A percentile compares a stretch with the other conserved stretches of the same genome.
These are phyloP conservation scores for Plantago lanceolata DNA, from an alignment of 305 asterid species.

Conservation along the genomic window DNA sequence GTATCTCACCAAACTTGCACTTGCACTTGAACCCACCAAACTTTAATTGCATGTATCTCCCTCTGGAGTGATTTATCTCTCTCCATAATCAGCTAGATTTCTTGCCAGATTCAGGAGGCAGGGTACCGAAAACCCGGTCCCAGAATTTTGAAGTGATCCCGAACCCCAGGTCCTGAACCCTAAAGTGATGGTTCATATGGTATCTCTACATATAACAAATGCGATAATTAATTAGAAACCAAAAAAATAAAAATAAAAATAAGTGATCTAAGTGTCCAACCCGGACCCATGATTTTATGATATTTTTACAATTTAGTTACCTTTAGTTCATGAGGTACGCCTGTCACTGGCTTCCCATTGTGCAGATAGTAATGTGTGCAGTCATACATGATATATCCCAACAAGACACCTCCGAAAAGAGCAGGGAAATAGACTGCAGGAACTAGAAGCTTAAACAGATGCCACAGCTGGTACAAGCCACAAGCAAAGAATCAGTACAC, in stretches of 20 bases:
- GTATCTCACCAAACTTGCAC: no score
- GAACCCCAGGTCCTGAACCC: slow-evolving; percentile 54
- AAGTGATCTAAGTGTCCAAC: neutral
- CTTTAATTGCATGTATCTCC: neutral
- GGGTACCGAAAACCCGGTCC: slow-evolving; percentile 69
- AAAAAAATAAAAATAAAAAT: neutral
- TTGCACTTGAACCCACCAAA: no score
- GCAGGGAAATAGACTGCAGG: slow-evolving; percentile 64
- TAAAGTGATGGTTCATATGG: slow-evolving; percentile 75
- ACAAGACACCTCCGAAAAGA: slow-evolving; percentile 65
- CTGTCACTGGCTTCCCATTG: slow-evolving; percentile 65
- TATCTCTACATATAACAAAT: slow-evolving; percentile 35
- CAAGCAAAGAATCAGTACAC: neutral
- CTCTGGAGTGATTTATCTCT: slow-evolving; percentile 16
- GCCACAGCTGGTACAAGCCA: slow-evolving; percentile 53
- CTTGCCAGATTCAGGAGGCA: slow-evolving; percentile 33
- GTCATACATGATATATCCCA: slow-evolving; percentile 82
- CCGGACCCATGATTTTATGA: neutral
- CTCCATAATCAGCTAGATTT: slow-evolving; percentile 25
- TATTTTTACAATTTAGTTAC: slow-evolving; percentile 22
- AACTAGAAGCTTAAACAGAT: slow-evolving; percentile 40
- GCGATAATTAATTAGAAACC: neutral
- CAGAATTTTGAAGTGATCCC: slow-evolving; percentile 73
- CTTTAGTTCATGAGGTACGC: slow-evolving; percentile 53
- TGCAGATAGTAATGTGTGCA: slow-evolving; percentile 87